These are phyloP conservation scores for Mortierella sp. DNA, from an alignment of 371 early-diverging fungal genomes.

Conservation along the genomic window DNA sequence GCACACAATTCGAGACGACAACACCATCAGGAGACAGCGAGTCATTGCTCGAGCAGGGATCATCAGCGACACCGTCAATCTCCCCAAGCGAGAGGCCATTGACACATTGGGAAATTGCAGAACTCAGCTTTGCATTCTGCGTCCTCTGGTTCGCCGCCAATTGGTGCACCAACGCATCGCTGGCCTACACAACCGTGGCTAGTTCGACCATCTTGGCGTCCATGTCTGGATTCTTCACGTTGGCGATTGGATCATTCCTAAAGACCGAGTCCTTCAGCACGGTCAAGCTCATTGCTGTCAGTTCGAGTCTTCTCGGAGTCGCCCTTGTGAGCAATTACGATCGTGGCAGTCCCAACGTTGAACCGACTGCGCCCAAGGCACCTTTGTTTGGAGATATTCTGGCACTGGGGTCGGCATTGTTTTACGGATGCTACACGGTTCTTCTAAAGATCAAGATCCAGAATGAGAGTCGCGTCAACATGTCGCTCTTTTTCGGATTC, in stretches of 20 bases:
- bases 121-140: conserved; percentile 81
- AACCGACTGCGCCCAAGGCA: conserved; percentile 35
- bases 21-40: conserved; percentile 3
- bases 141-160: conserved; percentile 88
- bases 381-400: conserved; percentile 77
- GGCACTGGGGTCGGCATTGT: conserved; percentile 79
- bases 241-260: conserved; percentile 76
- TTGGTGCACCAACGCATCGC: conserved; percentile 80
- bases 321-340: conserved; percentile 45
- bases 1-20: neutral
- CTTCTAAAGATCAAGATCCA: conserved; percentile 78
- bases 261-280: conserved; percentile 73
- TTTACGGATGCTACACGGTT: conserved; percentile 86
- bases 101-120: conserved; percentile 66
- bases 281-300: conserved; percentile 70
- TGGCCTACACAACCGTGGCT: conserved; percentile 86
- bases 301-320: conserved; percentile 60
- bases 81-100: conserved; percentile 37
- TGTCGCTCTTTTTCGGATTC: conserved; percentile 86
- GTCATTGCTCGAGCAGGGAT: conserved; percentile 43
- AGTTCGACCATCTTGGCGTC: conserved; percentile 85
- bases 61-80: neutral
- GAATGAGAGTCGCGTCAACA: conserved; percentile 79
- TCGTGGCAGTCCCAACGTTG: conserved; percentile 29
- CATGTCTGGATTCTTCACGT: conserved; percentile 84